phyloP scores from a whole-genome alignment of 129 eudicot species.

The Apium graveolens region DNA sequence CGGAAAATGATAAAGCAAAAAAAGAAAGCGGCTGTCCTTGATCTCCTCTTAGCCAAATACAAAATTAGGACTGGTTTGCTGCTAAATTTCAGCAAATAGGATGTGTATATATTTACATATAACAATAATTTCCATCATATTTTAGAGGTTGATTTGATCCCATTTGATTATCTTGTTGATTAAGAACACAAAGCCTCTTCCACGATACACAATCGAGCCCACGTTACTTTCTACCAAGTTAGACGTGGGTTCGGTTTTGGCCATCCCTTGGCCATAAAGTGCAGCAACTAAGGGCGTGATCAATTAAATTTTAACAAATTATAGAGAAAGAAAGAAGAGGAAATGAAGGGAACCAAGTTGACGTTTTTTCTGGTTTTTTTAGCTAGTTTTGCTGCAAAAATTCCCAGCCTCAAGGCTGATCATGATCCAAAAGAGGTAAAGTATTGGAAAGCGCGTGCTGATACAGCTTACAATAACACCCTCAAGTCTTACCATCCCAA shows the following conservation, averaged over 20 bases:
- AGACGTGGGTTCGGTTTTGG: slow-evolving; percentile 11
- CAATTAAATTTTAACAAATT: background rate
- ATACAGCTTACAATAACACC: slow-evolving; percentile 19
- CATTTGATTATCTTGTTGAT: background rate
- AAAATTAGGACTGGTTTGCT: background rate
- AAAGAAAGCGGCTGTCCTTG: background rate
- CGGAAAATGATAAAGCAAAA: background rate
- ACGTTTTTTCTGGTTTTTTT: slow-evolving; percentile 17
- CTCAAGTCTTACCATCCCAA: slow-evolving; percentile 18
- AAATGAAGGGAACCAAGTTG: slow-evolving; percentile 25
- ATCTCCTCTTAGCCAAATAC: background rate
- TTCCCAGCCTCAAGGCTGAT: slow-evolving; percentile 12
- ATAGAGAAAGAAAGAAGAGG: background rate
- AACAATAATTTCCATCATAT: background rate
- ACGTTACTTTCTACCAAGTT: background rate
- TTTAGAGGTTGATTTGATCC: background rate
- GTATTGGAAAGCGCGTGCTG: slow-evolving; percentile 18
- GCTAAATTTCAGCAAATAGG: background rate
- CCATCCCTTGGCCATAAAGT: slow-evolving; percentile 5
- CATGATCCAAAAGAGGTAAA: background rate
- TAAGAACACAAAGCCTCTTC: background rate
- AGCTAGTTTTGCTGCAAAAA: slow-evolving; percentile 15
- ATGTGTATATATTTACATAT: background rate
- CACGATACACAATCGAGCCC: background rate
- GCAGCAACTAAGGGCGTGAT: background rate